phyloP scores from a whole-genome alignment of 805 yeast genomes.

The Wickerhamomyces bisporus region DNA sequence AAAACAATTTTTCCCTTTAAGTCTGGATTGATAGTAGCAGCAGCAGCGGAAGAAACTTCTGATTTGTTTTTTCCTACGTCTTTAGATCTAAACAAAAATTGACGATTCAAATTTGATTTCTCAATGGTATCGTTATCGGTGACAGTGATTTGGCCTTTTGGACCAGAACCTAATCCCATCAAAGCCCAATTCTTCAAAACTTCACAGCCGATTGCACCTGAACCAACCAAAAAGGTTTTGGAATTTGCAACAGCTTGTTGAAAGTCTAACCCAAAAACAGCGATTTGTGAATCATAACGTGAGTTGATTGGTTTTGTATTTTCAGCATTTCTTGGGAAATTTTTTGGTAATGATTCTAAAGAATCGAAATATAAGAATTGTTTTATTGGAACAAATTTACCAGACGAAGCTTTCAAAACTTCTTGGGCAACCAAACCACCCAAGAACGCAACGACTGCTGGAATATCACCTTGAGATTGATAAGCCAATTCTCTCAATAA shows the following conservation, averaged over 20 bases:
- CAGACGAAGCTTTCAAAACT: conserved; percentile 90
- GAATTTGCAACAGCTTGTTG: conserved; percentile 71
- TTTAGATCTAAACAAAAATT: conserved; percentile 87
- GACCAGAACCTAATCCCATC: conserved; percentile 92
- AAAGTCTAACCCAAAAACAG: conserved; percentile 81
- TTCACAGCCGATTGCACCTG: conserved; percentile 99
- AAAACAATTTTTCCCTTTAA: conserved; percentile 72
- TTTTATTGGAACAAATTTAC: conserved; percentile 89
- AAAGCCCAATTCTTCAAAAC: conserved; percentile 98
- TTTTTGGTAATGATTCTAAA: conserved; percentile 78
- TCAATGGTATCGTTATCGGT: conserved; percentile 96
- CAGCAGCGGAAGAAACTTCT: conserved; percentile 86
- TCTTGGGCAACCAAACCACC: conserved; percentile 98
- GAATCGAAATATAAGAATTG: conserved; percentile 95
- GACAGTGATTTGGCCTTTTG: conserved; percentile 73
- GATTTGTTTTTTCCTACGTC: conserved; percentile 93
- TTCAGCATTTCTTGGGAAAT: conserved; percentile 59
- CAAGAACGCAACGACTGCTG: conserved; percentile 81
- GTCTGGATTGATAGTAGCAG: conserved; percentile 78
- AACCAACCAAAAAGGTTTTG: conserved; percentile 86
- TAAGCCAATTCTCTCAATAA: conserved; percentile 68
- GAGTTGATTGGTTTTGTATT: conserved; percentile 71
- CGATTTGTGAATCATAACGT: conserved; percentile 93
- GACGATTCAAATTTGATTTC: conserved; percentile 93
- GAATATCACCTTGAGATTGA: conserved; percentile 89